Percentiles rank a stretch among this genome's conserved stretches.
Conservation (phyloP, 768 basidiomycete genomes). For the Auriscalpium microsporum region DNA sequence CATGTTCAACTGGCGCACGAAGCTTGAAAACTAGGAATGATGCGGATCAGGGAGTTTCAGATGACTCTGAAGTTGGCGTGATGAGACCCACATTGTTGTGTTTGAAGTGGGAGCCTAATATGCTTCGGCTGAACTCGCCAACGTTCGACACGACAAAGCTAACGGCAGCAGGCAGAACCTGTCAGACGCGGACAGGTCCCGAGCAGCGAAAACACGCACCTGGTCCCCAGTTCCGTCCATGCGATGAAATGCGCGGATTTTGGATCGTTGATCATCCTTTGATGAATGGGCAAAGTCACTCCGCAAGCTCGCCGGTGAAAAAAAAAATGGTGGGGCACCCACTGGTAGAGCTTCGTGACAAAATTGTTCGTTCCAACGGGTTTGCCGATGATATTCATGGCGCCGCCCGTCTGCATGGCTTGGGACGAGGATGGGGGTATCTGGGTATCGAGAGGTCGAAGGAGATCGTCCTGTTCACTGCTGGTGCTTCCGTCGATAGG, state of each 20-base stretch:
- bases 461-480: slow-evolving; percentile 28
- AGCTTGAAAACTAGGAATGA: slow-evolving; percentile 69
- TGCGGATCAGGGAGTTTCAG: background rate
- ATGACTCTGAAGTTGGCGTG: slow-evolving; percentile 1
- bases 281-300: background rate
- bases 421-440: slow-evolving; percentile 9
- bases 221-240: slow-evolving; percentile 78
- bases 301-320: background rate
- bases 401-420: slow-evolving; percentile 14
- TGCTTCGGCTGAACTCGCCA: slow-evolving; percentile 77
- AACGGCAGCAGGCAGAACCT: background rate
- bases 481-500: slow-evolving; percentile 31
- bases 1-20: slow-evolving; percentile 94
- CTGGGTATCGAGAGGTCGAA: slow-evolving; percentile 24
- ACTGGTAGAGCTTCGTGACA: slow-evolving; percentile 85
- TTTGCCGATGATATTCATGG: slow-evolving; percentile 57
- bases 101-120: slow-evolving; percentile 82
- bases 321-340: slow-evolving; percentile 24
- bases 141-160: slow-evolving; percentile 82
- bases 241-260: slow-evolving; percentile 73
- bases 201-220: slow-evolving; percentile 21
- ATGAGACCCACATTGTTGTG: slow-evolving; percentile 67
- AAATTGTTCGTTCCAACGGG: slow-evolving; percentile 71
- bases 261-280: slow-evolving; percentile 79
- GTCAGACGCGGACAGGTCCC: background rate